A percentile compares a stretch with the other conserved stretches of the same genome.
phyloP scores from a whole-genome alignment of 1,284 basidiomycete species.

The Apiotrichum montevideense region DNA sequence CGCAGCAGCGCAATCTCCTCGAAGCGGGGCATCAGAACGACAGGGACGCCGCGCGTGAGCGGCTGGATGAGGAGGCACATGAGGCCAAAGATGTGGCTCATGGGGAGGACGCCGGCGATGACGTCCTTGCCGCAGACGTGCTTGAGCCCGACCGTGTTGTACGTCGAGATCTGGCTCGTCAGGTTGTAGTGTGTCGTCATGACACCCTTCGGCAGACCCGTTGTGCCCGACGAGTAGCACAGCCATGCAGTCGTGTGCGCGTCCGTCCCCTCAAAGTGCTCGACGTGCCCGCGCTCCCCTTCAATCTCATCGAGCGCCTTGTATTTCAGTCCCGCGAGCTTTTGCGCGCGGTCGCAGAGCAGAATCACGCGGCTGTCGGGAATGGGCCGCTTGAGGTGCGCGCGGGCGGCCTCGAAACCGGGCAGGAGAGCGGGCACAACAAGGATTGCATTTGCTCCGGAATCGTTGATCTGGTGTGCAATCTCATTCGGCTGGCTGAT shows the following conservation, averaged over 20 bases:
- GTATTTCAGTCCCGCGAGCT: slow-evolving; percentile 6
- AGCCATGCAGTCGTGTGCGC: slow-evolving; percentile 37
- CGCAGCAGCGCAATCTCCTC: slow-evolving; percentile 54
- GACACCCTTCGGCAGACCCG: slow-evolving; percentile 46
- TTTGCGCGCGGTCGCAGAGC: slow-evolving; percentile 3
- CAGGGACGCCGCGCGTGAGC: slow-evolving; percentile 55
- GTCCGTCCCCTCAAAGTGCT: slow-evolving; percentile 8
- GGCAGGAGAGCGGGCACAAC: slow-evolving; percentile 54
- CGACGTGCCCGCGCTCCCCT: slow-evolving; percentile 1
- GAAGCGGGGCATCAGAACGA: slow-evolving; percentile 66
- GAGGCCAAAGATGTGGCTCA: slow-evolving; percentile 19
- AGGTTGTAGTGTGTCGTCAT: slow-evolving; percentile 63
- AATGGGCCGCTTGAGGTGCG: slow-evolving; percentile 6
- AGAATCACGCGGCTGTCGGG: slow-evolving; percentile 8
- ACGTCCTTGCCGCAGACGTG: slow-evolving; percentile 8
- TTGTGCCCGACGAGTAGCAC: slow-evolving; percentile 63
- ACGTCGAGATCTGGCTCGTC: slow-evolving; percentile 35
- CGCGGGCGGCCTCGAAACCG: slow-evolving; percentile 21
- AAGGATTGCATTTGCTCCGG: slow-evolving; percentile 54
- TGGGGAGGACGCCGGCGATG: slow-evolving; percentile 12
- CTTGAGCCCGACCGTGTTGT: slow-evolving; percentile 4
- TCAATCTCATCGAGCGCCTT: slow-evolving; percentile 8
- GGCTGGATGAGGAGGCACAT: slow-evolving; percentile 56
- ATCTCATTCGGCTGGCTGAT: slow-evolving; percentile 40
- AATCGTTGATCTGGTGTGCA: slow-evolving; percentile 50